Evolutionary conservation across 495 filamentous ascomycete species (phyloP), one percentile per base, ranked within the genome.

Genomic region (Talaromyces nanjingensis): DNA sequence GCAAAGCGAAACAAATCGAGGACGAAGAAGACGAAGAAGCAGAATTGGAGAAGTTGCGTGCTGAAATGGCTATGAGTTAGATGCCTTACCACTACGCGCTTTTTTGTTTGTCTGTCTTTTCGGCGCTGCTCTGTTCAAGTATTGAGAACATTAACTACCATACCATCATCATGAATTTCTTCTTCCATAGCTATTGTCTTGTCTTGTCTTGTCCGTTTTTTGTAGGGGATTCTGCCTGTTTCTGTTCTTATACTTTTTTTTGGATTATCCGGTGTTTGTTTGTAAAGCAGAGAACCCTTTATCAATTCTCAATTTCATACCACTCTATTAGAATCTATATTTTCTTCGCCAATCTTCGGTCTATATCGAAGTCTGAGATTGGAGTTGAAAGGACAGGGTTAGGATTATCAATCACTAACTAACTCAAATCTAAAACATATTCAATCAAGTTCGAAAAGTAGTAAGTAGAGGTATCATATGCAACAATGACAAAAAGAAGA

Each of bases 31-130:
- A 98, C 85, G 93, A 97, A 71, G 94, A 97, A 73, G 93, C 87
- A 67, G 96, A 99, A 78, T 81, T 99, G 70, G 85, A 87, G 73
- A 97, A 94, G 76, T 74, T 98, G 69, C 92, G 93, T 75, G 93
- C 91, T 47, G 94, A 97, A 77, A 98, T 98, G 94, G 92, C 93
- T 63, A 96, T 97, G 88, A 69, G 73, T 27, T 60, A 60, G 59
- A 55, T 3, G 3, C 45, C n/a, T 49, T 49, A 20, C 42, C n/a
- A n/a, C n/a, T 7, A 33, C 7, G 5, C 9, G 7, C n/a, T 18
- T 6, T 2, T 47, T 16, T 55, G 4, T 55, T 24, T 55, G 20
- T 24, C 53, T 25, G 16, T 49, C n/a, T 7, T 18, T 49, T 20
- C 14, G 37, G 45, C 45, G 45, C 45, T 18, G 45, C 7, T 45